Conservation (phyloP, 805 yeast species). For the Yarrowia osloensis region DNA sequence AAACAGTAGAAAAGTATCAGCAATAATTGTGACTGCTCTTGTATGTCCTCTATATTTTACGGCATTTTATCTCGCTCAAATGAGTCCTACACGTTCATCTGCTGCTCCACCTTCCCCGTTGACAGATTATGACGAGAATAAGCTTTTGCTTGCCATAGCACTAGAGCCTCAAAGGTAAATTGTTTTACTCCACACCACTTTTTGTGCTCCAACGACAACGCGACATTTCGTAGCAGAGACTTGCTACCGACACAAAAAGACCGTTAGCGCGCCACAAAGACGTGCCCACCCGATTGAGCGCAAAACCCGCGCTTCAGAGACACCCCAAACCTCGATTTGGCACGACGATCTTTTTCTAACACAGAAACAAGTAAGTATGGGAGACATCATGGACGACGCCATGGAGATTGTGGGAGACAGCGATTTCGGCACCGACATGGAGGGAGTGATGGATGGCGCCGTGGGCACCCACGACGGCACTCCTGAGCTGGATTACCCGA, state of each 20-base stretch:
- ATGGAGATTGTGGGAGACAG: slow-evolving; percentile 13
- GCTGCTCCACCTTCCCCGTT: not conserved
- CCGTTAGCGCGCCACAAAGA: not conserved
- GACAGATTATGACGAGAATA: not conserved
- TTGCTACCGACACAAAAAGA: not conserved
- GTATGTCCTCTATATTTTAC: too few relatives aligned
- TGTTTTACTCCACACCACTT: slow-evolving; percentile 17
- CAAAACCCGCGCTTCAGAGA: not conserved
- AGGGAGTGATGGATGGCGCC: not conserved
- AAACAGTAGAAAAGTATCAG: too few relatives aligned
- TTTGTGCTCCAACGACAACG: not conserved
- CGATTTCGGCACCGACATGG: not conserved
- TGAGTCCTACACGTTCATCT: too few relatives aligned
- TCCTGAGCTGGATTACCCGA: slow-evolving; percentile 5
- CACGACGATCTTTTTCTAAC: not conserved
- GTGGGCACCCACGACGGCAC: not conserved
- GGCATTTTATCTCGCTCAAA: too few relatives aligned
- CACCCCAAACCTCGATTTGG: not conserved
- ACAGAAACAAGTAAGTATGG: slow-evolving; percentile 15
- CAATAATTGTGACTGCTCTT: too few relatives aligned
- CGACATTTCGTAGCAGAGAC: not conserved
- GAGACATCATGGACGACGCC: not conserved
- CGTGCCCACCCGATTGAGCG: not conserved
- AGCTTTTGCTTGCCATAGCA: not conserved
- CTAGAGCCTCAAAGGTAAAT: not conserved